These are phyloP conservation scores for Physcomitrellopsis africana DNA, from an alignment of 225 moss, liverwort and hornwort genomes.

Conservation along the genomic window DNA sequence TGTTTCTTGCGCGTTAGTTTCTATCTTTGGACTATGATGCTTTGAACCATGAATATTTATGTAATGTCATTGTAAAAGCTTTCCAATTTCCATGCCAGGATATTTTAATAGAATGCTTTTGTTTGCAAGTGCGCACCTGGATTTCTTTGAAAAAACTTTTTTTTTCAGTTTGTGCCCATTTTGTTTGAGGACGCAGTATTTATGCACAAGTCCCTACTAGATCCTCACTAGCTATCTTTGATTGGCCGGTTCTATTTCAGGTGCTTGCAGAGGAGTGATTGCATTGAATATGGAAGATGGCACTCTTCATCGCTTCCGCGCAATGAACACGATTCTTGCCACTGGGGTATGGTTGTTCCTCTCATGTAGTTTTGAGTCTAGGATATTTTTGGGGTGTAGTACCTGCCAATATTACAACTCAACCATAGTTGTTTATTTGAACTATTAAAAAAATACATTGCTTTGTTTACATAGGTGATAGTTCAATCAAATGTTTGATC, in stretches of 20 bases:
- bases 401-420: background rate
- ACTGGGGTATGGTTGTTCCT: conserved; percentile 65
- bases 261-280: conserved; percentile 90
- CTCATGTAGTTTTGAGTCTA: background rate
- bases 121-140: no score
- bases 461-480: background rate
- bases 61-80: no score
- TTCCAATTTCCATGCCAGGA: background rate
- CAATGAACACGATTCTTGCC: conserved; percentile 80
- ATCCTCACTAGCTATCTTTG: background rate
- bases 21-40: background rate
- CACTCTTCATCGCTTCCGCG: conserved; percentile 87
- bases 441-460: background rate
- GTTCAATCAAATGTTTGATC: background rate
- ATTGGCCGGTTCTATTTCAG: conserved; percentile 37
- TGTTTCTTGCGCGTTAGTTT: background rate
- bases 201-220: background rate
- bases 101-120: background rate
- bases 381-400: background rate
- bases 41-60: background rate
- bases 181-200: background rate
- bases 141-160: no score
- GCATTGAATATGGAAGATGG: conserved; percentile 99
- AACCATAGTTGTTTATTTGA: background rate
- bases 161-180: background rate